Conservation (phyloP, 2,329 filamentous ascomycete genomes). For the Xylaria sp. region DNA sequence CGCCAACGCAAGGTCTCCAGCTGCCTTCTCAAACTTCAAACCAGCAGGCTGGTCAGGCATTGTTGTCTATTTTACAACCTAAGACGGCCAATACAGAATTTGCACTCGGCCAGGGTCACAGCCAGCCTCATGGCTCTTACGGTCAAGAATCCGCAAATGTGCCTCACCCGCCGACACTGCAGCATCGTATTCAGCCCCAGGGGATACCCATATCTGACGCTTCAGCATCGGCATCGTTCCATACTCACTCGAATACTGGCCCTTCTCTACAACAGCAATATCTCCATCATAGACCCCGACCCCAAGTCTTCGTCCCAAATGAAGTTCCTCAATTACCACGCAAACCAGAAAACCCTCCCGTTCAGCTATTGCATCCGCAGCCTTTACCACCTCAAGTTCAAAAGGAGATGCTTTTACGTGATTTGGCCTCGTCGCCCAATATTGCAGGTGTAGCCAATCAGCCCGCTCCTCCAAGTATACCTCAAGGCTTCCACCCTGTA, state of each 20-base stretch:
- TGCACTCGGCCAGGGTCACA: constrained; percentile 34
- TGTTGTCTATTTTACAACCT: constrained; percentile 65
- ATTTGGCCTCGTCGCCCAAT: constrained; percentile 52
- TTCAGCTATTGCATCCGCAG: constrained; percentile 59
- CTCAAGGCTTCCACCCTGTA: constrained; percentile 41
- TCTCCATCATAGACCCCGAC: constrained; percentile 42
- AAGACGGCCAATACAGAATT: constrained; percentile 47
- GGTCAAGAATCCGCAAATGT: constrained; percentile 64
- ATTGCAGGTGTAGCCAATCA: constrained; percentile 39
- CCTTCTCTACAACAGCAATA: constrained; percentile 40
- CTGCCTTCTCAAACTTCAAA: constrained; percentile 38
- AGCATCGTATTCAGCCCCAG: constrained; percentile 64
- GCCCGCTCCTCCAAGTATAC: constrained; percentile 28
- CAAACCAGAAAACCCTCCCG: constrained; percentile 49
- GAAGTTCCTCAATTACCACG: constrained; percentile 39
- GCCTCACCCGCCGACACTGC: constrained; percentile 66
- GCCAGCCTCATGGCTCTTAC: constrained; percentile 57
- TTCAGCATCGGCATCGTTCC: constrained; percentile 62
- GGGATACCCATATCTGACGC: constrained; percentile 59
- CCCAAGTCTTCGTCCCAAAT: constrained; percentile 44
- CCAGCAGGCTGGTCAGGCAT: constrained; percentile 61
- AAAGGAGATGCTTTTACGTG: constrained; percentile 60
- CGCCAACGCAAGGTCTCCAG: constrained; percentile 62
- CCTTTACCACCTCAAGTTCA: constrained; percentile 67
- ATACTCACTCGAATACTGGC: constrained; percentile 52